Percentiles rank a stretch among this genome's conserved stretches.
phyloP scores from a whole-genome alignment of 495 filamentous ascomycete species.

The Daldinia bambusicola region DNA sequence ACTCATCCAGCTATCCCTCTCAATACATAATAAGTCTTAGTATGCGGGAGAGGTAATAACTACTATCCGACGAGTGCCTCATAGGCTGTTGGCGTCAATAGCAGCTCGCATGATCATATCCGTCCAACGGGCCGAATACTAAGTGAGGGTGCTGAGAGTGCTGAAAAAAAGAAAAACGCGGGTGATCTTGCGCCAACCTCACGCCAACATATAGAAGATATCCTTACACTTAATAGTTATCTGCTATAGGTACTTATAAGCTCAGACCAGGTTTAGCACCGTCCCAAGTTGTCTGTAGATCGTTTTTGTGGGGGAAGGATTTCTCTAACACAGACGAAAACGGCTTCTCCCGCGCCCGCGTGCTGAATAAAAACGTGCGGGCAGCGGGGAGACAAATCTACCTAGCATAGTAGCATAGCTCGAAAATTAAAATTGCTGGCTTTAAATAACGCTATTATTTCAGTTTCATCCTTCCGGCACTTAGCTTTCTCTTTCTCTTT shows the following conservation, averaged over 20 bases:
- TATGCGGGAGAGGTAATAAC: conserved; percentile 33
- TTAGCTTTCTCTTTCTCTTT: conserved; percentile 13
- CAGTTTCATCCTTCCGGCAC: conserved; percentile 14
- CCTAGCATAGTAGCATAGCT: background rate
- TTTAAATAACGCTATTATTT: conserved; percentile 19
- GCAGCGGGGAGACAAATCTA: background rate
- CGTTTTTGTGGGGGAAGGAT: conserved; percentile 40
- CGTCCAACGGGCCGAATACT: conserved; percentile 47
- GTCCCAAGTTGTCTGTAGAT: conserved; percentile 36
- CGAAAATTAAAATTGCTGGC: conserved; percentile 27
- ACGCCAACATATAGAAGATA: conserved; percentile 23
- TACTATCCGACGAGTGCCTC: conserved; percentile 23
- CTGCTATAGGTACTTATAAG: too few species aligned
- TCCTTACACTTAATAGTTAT: conserved; percentile 39
- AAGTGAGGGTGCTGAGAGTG: conserved; percentile 35
- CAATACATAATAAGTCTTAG: conserved; percentile 26
- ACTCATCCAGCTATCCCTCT: conserved; percentile 15
- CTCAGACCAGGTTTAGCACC: conserved; percentile 37
- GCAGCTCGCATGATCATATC: conserved; percentile 36
- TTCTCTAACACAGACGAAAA: conserved; percentile 20
- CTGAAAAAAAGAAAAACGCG: conserved; percentile 34
- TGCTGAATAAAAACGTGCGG: conserved; percentile 3
- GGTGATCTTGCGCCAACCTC: conserved; percentile 40
- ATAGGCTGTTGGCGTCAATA: conserved; percentile 35
- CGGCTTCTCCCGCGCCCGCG: conserved; percentile 33